These are phyloP conservation scores for Aspergillus tamarii DNA, from an alignment of 2,329 filamentous ascomycete genomes.

Conservation along the genomic window DNA sequence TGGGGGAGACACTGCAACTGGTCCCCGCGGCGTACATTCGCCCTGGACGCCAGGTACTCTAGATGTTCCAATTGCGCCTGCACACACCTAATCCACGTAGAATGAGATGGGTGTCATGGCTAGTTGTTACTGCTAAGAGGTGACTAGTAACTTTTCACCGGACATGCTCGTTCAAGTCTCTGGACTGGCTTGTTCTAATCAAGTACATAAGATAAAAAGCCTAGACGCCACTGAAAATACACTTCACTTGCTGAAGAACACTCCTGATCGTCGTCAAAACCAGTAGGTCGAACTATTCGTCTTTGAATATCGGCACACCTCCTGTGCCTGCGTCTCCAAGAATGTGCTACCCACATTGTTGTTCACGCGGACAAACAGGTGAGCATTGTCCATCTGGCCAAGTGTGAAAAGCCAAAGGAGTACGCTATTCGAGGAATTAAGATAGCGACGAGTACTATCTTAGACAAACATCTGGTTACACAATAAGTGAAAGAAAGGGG, in stretches of 20 bases:
- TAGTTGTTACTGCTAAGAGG: not conserved
- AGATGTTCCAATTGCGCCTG: conserved; percentile 33
- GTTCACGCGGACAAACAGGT: not conserved
- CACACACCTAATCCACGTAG: conserved; percentile 21
- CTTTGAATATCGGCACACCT: not conserved
- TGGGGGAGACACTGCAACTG: conserved; percentile 25
- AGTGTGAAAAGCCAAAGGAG: not conserved
- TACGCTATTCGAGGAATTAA: not conserved
- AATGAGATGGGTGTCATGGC: conserved; percentile 1
- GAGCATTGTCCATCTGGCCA: not conserved
- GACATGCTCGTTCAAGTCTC: not conserved
- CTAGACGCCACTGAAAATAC: not conserved
- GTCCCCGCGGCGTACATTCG: conserved; percentile 31
- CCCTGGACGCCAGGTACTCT: conserved; percentile 31
- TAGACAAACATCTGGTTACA: not conserved
- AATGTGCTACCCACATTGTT: not conserved
- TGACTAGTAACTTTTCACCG: not conserved
- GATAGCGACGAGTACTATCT: not conserved
- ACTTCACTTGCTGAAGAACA: not conserved
- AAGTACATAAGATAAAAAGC: not conserved
- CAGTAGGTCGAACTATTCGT: not conserved
- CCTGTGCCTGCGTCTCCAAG: not conserved
- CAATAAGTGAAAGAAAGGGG: not conserved
- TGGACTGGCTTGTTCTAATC: not conserved
- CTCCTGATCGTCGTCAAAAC: not conserved